Base-by-base conservation (phyloP, 1,284 basidiomycete species). In the Sporisorium reilianum region DNA sequence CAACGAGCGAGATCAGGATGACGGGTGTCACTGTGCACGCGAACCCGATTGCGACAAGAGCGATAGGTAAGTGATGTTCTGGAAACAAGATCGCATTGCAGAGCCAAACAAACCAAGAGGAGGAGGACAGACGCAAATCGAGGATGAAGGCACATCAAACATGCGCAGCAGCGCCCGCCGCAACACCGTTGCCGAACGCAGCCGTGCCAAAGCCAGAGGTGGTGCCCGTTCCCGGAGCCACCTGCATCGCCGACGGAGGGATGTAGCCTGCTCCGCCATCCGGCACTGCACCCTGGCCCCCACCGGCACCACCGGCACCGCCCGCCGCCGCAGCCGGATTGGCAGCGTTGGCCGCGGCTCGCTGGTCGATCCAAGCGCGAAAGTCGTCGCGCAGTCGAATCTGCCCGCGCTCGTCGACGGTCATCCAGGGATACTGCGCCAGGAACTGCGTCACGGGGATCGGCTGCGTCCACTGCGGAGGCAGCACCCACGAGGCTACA, bases 1-100 rank as follows among this genome's bases (percentile, higher is more conserved):
- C 96, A 0, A 85, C 93, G 26, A 89, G 88, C 55, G 94, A 97
- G 80, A 92, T 98, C 83, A 92, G 90, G 80, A 86, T 97, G 69
- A 89, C 88, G 32, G 88, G 89, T 81, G 94, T 97, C 40, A 95
- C 93, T 11, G 92, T 98, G 34, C 96, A 99, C 84, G 92, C 95
- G 34, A 99, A 99, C 85, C 96, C 96, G 10, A 90, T 95, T 64
- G 94, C 94, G 26, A 91, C 93, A 28, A 78, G 75, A 55, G 78
- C 76, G 22, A 55, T 58, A 30, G 55, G 68, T 42, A 61, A 71
- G 41, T 76, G 57, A 63, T 45, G 25, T 25, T 25, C 32, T 34
- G 26, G 30, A 34, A 2, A 46, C 14, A 49, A 5, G 28, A 58
- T n/a, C 20, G 7, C n/a, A 49, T 48, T 49, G 45, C 22, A 23